Base-by-base conservation (phyloP, 805 yeast genomes). In the Ogataea thermomethanolica region DNA sequence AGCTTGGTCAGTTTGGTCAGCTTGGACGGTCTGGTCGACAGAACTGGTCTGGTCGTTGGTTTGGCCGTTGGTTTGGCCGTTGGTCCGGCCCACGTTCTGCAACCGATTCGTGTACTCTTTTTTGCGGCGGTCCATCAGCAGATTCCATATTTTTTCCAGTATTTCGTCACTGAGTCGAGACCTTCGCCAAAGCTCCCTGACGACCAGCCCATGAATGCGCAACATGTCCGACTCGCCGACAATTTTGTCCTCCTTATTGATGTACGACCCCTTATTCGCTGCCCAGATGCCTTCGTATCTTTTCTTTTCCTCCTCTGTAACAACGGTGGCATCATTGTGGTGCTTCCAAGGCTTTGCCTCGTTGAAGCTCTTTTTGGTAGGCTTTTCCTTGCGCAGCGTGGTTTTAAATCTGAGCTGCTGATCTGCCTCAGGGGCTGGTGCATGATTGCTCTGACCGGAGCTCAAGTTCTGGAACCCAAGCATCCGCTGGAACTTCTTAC, bases 231-330 rank as follows among this genome's bases (percentile, higher is more conserved):
- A 27, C 7, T 25, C 35, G 2, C 29, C 25, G 8, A 27, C 39
- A 15, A 25, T 37, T 5, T 26, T 32, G n/a, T 43, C 45, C 11
- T 35, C 37, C 7, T 36, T 45, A 20, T 48, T 45, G 8, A 81
- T 59, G 52, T 82, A 81, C 3, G 66, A 55, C 2, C 93, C 95
- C 47, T 77, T 78, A 57, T 93, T 93, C 25, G 95, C 79, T 0
- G 84, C 95, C 96, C 96, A 93, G 11, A 93, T 75, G 20, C 95
- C 95, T 61, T 90, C 97, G 61, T 91, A 93, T 27, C 98, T 65
- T 57, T 89, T 89, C 44, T 86, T 72, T 58, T 93, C 98, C 31
- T 68, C 73, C 32, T 76, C 79, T 2, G 67, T 59, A 25, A 73
- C 66, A 59, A 48, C 68, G 57, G 47, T 54, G 5, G 79, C 68